Percentiles rank a stretch among this genome's conserved stretches.
These are phyloP conservation scores for Quercus variabilis DNA, from an alignment of 306 rosid genomes.

Conservation along the genomic window DNA sequence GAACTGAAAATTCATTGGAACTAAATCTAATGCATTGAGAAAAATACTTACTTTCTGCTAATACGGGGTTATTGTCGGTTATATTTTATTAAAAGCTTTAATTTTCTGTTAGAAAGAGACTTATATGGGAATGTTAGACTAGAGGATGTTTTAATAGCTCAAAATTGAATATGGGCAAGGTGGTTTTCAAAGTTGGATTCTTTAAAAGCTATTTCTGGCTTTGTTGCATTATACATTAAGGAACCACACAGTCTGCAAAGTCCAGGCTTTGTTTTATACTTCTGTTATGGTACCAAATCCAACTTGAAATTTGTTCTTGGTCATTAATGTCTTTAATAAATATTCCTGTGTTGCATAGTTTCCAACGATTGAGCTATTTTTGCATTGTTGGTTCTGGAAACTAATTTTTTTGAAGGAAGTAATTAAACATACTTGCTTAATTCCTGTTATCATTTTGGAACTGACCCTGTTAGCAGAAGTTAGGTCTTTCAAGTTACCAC, in stretches of 20 bases:
- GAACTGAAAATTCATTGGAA: not conserved
- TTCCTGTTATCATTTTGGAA: not conserved
- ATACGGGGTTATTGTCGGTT: not conserved
- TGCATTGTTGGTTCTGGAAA: not conserved
- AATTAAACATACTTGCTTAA: not conserved
- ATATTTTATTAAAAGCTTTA: not conserved
- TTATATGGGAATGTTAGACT: not conserved
- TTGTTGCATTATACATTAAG: not conserved
- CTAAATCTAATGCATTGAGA: not conserved
- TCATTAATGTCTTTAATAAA: not conserved
- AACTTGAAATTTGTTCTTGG: not conserved
- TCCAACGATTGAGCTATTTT: not conserved
- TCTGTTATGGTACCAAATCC: not conserved
- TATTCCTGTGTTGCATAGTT: not conserved
- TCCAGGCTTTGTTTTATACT: not conserved
- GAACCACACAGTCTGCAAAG: not conserved
- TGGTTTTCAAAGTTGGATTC: not conserved
- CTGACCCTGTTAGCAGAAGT: not conserved
- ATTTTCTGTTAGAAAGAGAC: not conserved
- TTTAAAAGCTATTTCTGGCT: not conserved
- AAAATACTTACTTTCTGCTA: not conserved
- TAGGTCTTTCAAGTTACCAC: not conserved
- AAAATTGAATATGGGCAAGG: not conserved
- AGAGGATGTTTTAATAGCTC: not conserved
- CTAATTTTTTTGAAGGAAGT: not conserved